Evolutionary conservation across 2,329 filamentous ascomycete genomes (phyloP), one percentile per base, ranked within the genome.

Genomic region (Alternaria novae-zelandiae): DNA sequence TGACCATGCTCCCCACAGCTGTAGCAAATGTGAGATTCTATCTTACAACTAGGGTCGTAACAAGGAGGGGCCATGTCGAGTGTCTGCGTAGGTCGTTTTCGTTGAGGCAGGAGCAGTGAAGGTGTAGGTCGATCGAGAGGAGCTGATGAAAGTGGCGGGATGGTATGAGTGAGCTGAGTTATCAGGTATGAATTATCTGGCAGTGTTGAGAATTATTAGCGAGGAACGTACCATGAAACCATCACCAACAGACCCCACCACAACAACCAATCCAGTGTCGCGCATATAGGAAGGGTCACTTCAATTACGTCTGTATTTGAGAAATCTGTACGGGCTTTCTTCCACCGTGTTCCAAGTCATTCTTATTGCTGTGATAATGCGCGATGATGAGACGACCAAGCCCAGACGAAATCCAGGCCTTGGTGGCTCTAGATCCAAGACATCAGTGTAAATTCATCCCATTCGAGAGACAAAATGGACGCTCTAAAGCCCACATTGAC

Each of bases 301-400:
- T 6, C 36, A 3, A 3, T 41, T 17, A 41, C 32, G 32, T n/a
- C 1, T 15, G 0, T 1, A 36, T 2, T 36, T 36, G 1, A 0
- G 32, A 4, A 36, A 3, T 7, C 6, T 32, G 30, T 4, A 32
- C 3, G 0, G 0, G 13, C 5, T n/a, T 10, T 17, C 32, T 41
- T 41, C 36, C n/a, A 41, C 0, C n/a, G 5, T 0, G 5, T 11
- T 11, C 36, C 6, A 41, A 1, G 4, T 17, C n/a, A 6, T 41
- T 41, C 36, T 41, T 0, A 41, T 41, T 11, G 0, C n/a, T 1
- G n/a, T 11, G 9, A 41, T 41, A 0, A 41, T 41, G 36, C 36
- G 36, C 36, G 0, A 3, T n/a, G 15, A 36, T 36, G 32, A 36
- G 15, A 36, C 32, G 32, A 17, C 36, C 0, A 9, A 17, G 2